These are phyloP conservation scores for Multifurca ochricompacta DNA, from an alignment of 768 basidiomycete genomes.

Conservation along the genomic window DNA sequence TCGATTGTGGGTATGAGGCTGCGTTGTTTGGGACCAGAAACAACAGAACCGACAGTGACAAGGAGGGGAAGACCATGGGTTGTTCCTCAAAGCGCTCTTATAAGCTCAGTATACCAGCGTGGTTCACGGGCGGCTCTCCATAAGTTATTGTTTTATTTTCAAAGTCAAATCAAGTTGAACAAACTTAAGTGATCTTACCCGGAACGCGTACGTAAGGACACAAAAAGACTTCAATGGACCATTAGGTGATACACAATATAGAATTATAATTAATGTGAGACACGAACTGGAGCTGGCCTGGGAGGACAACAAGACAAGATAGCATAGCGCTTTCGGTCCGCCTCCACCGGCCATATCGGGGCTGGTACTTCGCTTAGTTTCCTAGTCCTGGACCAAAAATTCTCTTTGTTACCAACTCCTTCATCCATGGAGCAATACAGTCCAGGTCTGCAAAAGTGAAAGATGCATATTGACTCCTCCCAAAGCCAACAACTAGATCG, in stretches of 20 bases:
- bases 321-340: neutral
- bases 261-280: conserved; percentile 12
- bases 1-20: neutral
- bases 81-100: neutral
- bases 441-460: conserved; percentile 63
- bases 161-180: neutral
- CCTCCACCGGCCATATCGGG: neutral
- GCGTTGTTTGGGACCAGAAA: conserved; percentile 15
- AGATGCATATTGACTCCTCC: conserved; percentile 57
- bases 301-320: conserved; percentile 4
- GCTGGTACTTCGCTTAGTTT: conserved; percentile 29
- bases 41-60: conserved; percentile 13
- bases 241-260: neutral
- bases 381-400: conserved; percentile 72
- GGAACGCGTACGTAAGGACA: neutral
- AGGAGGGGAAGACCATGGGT: conserved; percentile 1
- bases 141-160: conserved; percentile 13
- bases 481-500: conserved; percentile 40
- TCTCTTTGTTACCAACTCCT: conserved; percentile 51
- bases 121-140: neutral
- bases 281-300: neutral
- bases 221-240: neutral
- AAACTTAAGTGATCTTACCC: neutral
- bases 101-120: neutral
- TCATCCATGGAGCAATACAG: conserved; percentile 75